A percentile compares a stretch with the other conserved stretches of the same genome.
Conservation (phyloP, 148 eudicot genomes). For the Hydrangea macrophylla region DNA sequence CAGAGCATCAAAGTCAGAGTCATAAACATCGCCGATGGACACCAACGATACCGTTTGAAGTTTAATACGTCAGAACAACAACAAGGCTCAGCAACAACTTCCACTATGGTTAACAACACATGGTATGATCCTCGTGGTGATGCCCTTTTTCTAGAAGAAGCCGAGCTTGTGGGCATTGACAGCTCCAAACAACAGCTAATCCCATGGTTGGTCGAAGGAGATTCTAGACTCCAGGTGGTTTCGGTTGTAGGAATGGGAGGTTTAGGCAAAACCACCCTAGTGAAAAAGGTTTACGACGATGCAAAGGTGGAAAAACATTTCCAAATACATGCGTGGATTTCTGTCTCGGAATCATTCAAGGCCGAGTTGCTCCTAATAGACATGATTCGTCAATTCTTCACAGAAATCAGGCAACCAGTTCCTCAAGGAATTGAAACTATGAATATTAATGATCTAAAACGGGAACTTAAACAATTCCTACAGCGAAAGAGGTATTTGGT, state of each 20-base stretch:
- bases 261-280: constrained; percentile 6
- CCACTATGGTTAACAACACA: too few species aligned
- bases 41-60: too few species aligned
- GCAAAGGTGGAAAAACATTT: background rate
- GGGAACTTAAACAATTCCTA: background rate
- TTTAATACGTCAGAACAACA: too few species aligned
- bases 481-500: constrained; percentile 4
- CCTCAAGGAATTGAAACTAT: background rate
- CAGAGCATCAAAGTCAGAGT: too few species aligned
- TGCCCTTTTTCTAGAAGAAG: too few species aligned
- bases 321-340: constrained; percentile 10
- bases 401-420: background rate
- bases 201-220: too few species aligned
- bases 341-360: background rate
- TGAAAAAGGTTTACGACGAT: constrained; percentile 1
- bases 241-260: constrained; percentile 2
- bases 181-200: too few species aligned
- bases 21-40: too few species aligned
- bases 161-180: too few species aligned
- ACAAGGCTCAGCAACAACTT: too few species aligned
- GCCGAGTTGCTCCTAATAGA: constrained; percentile 4
- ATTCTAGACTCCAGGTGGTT: background rate
- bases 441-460: background rate
- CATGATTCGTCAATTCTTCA: background rate
- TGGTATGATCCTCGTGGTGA: too few species aligned